phyloP scores from a whole-genome alignment of 495 filamentous ascomycete species.

The Chlorociboria aeruginascens region DNA sequence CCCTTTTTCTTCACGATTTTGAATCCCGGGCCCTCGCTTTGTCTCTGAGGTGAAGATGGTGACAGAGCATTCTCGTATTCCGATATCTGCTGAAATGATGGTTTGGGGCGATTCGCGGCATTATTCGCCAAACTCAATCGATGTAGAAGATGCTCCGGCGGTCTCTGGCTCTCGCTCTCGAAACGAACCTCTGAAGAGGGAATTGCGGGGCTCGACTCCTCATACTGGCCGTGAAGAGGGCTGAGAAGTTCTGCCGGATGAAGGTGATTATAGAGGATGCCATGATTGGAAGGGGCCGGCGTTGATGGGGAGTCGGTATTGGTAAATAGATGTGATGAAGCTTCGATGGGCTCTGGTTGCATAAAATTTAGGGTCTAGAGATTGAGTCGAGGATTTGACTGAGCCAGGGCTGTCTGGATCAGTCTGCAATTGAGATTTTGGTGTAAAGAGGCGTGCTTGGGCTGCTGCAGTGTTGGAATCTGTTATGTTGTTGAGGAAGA shows the following conservation, averaged over 20 bases:
- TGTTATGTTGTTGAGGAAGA: neutral
- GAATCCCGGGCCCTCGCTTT: slow-evolving; percentile 39
- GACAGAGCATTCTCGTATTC: slow-evolving; percentile 59
- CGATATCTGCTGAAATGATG: slow-evolving; percentile 49
- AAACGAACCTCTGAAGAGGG: too few relatives aligned
- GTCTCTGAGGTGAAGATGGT: slow-evolving; percentile 31
- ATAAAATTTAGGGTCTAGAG: slow-evolving; percentile 59
- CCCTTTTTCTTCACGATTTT: slow-evolving; percentile 46
- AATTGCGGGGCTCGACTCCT: neutral
- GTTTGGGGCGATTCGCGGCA: slow-evolving; percentile 17
- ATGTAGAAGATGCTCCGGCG: slow-evolving; percentile 22
- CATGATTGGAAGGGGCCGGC: slow-evolving; percentile 56
- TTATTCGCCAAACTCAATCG: slow-evolving; percentile 22
- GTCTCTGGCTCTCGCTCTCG: neutral
- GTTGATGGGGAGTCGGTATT: slow-evolving; percentile 30
- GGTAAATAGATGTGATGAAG: slow-evolving; percentile 40
- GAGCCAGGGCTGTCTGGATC: slow-evolving; percentile 19
- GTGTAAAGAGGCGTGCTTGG: neutral
- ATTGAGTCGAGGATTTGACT: slow-evolving; percentile 11
- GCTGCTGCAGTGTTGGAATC: neutral
- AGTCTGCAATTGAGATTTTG: slow-evolving; percentile 12
- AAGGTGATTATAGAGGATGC: slow-evolving; percentile 42
- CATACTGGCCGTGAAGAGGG: slow-evolving; percentile 20
- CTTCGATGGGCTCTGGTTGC: slow-evolving; percentile 67
- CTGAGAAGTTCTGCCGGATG: slow-evolving; percentile 25